Conservation (phyloP, 805 yeast genomes). For the Hanseniaspora jakobsenii region DNA sequence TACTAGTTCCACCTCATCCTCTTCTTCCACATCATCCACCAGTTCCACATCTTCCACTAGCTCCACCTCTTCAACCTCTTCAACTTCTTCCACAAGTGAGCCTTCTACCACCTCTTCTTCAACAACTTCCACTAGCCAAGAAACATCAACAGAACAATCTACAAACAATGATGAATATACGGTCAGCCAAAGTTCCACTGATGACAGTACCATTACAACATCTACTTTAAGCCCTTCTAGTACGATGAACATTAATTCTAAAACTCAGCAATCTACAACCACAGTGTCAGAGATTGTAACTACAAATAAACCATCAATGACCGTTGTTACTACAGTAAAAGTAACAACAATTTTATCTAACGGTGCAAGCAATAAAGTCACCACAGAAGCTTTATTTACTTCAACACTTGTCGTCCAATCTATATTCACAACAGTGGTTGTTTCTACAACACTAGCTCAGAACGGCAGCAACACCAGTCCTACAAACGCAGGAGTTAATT, state of each 20-base stretch:
- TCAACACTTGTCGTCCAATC: not conserved
- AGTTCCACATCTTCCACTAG: constrained; percentile 14
- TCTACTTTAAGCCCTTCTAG: too few species aligned
- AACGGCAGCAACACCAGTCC: not conserved
- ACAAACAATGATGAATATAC: too few species aligned
- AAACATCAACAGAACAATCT: not conserved
- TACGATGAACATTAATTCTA: too few species aligned
- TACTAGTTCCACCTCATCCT: constrained; percentile 11
- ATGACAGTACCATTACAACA: too few species aligned
- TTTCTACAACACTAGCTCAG: constrained; percentile 8
- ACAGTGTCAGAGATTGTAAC: constrained; percentile 5
- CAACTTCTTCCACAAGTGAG: constrained; percentile 12
- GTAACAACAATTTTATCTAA: constrained; percentile 17
- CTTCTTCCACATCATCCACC: constrained; percentile 12
- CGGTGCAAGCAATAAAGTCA: constrained; percentile 19
- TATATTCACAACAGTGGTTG: constrained; percentile 5
- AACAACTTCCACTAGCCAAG: not conserved
- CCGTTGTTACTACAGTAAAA: not conserved
- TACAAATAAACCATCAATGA: not conserved
- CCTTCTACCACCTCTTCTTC: constrained; percentile 14
- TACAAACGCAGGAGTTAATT: not conserved
- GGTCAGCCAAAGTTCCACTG: too few species aligned
- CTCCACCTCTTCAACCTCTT: constrained; percentile 14
- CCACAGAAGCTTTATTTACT: constrained; percentile 4
- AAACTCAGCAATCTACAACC: constrained; percentile 14